Conservation (phyloP, 257 asterid genomes). For the Nicotiana benthamiana region DNA sequence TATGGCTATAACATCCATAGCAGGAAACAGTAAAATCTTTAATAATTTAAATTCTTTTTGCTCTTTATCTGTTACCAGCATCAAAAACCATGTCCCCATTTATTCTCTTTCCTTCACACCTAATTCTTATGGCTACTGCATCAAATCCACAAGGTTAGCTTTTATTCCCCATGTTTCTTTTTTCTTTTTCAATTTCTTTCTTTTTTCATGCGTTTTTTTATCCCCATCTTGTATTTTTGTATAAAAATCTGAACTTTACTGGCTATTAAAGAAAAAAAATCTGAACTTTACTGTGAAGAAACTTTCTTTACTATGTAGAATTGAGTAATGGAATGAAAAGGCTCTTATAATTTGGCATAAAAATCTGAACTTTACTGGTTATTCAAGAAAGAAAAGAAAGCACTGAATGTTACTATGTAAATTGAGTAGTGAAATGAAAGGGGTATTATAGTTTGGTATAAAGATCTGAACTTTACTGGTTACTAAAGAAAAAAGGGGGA, state of each 20-base stretch:
- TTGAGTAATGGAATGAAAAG: too few species aligned
- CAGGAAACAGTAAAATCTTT: not conserved
- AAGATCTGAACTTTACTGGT: not conserved
- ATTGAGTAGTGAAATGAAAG: not conserved
- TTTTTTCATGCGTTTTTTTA: not conserved
- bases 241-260: not conserved
- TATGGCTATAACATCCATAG: constrained; percentile 12
- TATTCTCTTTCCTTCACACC: constrained; percentile 16
- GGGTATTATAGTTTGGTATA: too few species aligned
- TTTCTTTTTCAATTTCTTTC: not conserved
- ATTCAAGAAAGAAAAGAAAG: too few species aligned
- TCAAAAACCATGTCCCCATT: constrained; percentile 12
- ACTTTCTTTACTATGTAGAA: too few species aligned
- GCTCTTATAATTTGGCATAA: too few species aligned
- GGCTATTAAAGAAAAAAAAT: not conserved
- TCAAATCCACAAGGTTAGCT: constrained; percentile 28
- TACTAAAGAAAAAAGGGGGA: too few species aligned
- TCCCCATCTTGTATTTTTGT: not conserved
- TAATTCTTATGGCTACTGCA: constrained; percentile 13
- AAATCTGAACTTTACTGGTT: not conserved
- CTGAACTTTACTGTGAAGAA: not conserved
- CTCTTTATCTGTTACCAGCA: constrained; percentile 8
- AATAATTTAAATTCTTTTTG: constrained; percentile 1
- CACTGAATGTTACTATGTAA: not conserved
- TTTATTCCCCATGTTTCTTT: not conserved